A percentile compares a stretch with the other conserved stretches of the same genome.
Evolutionary conservation across 257 asterid species (phyloP).

Genomic region (Lycium ferocissimum): DNA sequence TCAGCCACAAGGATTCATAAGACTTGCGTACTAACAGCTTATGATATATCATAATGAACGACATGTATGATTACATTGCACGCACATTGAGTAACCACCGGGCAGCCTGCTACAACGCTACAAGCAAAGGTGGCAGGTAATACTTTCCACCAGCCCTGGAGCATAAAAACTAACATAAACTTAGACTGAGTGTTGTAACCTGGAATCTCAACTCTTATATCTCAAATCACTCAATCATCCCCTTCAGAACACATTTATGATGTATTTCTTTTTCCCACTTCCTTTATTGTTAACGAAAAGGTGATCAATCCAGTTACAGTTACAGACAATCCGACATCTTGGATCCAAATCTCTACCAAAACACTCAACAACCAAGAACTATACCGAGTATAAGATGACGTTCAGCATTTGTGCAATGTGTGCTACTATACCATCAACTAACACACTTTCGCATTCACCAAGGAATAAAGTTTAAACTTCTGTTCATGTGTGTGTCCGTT

Average conservation of each 20-base stretch:
- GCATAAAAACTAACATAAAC: neutral
- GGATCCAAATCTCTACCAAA: neutral
- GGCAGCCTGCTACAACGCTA: neutral
- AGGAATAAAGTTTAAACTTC: neutral
- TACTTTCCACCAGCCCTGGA: neutral
- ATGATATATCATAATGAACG: no score
- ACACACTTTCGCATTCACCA: neutral
- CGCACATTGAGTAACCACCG: neutral
- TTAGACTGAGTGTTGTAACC: neutral
- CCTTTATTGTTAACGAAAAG: neutral
- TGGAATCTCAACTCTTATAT: neutral
- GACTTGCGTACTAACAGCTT: neutral
- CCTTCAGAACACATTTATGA: neutral
- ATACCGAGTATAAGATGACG: neutral
- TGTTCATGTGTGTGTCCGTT: neutral
- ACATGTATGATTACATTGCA: no score
- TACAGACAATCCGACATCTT: neutral
- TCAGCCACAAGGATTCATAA: neutral
- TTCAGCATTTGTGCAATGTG: neutral
- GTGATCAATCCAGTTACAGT: neutral
- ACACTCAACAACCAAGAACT: neutral
- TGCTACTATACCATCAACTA: neutral
- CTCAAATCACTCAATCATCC: slow-evolving; percentile 30
- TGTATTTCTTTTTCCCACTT: neutral
- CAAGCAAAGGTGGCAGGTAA: neutral